Conservation (phyloP, 1,284 basidiomycete genomes). For the Pisolithus thermaeus region DNA sequence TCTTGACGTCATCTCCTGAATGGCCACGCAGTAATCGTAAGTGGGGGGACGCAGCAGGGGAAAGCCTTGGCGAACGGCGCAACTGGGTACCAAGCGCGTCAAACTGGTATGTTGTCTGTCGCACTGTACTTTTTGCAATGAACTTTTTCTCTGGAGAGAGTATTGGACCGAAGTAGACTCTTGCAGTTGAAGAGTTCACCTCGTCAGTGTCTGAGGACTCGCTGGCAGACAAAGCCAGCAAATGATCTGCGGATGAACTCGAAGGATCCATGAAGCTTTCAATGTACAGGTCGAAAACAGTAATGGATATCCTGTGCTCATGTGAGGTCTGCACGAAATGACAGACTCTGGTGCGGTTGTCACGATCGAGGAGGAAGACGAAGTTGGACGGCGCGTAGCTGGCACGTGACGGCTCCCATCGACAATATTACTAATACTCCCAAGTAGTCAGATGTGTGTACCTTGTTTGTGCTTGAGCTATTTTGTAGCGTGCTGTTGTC, state of each 20-base stretch:
- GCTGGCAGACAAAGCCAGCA: constrained; percentile 8
- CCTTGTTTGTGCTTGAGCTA: no score
- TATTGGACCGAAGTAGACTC: constrained; percentile 48
- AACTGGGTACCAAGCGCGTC: constrained; percentile 29
- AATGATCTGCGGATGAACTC: constrained; percentile 17
- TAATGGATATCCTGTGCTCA: background rate
- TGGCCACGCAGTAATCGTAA: constrained; percentile 14
- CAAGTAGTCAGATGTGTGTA: background rate
- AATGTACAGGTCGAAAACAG: background rate
- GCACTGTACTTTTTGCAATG: constrained; percentile 26
- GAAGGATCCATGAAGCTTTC: constrained; percentile 18
- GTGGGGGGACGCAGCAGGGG: constrained; percentile 30
- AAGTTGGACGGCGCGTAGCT: constrained; percentile 24
- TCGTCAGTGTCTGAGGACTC: constrained; percentile 31
- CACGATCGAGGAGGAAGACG: constrained; percentile 5
- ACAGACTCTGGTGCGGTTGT: background rate
- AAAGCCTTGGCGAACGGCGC: constrained; percentile 50
- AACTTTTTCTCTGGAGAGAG: constrained; percentile 53
- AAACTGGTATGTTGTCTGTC: constrained; percentile 25
- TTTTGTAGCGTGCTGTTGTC: no score
- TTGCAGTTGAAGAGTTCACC: constrained; percentile 32
- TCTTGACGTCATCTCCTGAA: constrained; percentile 18
- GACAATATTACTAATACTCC: background rate
- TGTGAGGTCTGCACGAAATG: background rate
- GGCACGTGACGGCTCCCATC: constrained; percentile 21